Conservation (phyloP, 306 rosid species). For the Cajanus cajan region DNA sequence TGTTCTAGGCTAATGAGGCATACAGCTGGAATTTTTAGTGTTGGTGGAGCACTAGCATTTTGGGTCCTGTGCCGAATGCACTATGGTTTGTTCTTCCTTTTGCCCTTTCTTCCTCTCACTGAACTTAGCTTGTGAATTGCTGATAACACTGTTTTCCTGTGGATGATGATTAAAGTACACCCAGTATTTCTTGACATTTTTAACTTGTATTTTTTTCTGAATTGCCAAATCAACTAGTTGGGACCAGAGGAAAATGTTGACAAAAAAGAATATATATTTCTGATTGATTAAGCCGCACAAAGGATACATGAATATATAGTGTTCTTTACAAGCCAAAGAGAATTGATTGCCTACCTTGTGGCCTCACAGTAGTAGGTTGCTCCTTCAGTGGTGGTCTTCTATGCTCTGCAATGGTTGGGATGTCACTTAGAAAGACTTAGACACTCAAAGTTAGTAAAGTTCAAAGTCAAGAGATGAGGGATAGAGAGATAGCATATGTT, state of each 20-base stretch:
- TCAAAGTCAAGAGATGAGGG: neutral
- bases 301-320: neutral
- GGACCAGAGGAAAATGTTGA: neutral
- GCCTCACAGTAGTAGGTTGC: neutral
- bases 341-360: neutral
- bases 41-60: slow-evolving; percentile 84
- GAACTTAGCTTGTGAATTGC: neutral
- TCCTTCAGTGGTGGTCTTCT: neutral
- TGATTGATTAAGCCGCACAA: neutral
- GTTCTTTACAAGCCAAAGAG: neutral
- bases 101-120: neutral
- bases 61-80: slow-evolving; percentile 91
- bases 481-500: neutral
- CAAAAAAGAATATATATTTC: neutral
- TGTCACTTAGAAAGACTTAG: neutral
- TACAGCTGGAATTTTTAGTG: slow-evolving; percentile 75
- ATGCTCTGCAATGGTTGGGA: neutral
- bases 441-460: neutral
- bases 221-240: neutral
- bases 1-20: slow-evolving; percentile 88
- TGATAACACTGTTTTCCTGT: neutral
- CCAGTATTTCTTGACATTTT: neutral
- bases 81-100: slow-evolving; percentile 56
- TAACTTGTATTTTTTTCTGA: neutral
- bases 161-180: neutral